Base-by-base conservation (phyloP, 768 basidiomycete genomes). In the Kwoniella shandongensis region DNA sequence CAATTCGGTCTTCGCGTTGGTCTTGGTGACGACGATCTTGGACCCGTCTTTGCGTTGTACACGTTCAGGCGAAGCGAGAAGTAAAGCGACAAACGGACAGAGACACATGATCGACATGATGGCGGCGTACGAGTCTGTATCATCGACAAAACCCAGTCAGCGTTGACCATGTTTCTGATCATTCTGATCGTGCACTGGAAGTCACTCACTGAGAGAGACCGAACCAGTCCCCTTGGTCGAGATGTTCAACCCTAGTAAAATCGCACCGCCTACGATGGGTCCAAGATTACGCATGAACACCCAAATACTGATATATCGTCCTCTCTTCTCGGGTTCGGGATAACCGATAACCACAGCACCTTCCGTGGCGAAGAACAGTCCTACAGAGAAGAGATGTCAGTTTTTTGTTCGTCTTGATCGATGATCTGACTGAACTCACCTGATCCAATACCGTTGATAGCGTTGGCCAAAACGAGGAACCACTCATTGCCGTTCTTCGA, bases 331-430 rank as follows among this genome's bases (percentile, higher is more conserved):
- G 15, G 20, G 22, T 38, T 51, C 48, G 17, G 56, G 56, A 26
- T 51, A 58, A 10, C 25, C 27, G 6, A 58, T 44, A 40, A 58
- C 45, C 1, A 42, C 56, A 12, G 56, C 39, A 7, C 41, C 27
- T 46, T 58, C 56, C 11, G 49, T 40, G 30, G 45, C 39, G 20
- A 44, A 58, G n/a, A 58, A 36, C 55, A 38, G 39, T 42, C 41
- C 32, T 13, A 32, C 3, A 22, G n/a, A 54, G 23, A 7, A 7
- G 22, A 22, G n/a, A 41, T 32, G n/a, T 18, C 40, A 41, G n/a
- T 41, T 22, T 18, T 22, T 17, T 22, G 20, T 41, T 41, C n/a
- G 40, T 32, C 7, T 32, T 32, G 32, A 6, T 32, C 7, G 7
- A 32, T 6, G 32, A 32, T 6, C 6, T 32, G 32, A 32, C 32